These are phyloP conservation scores for Bonia amplexicaulis DNA, from an alignment of 176 grass and related monocot genomes.

Conservation along the genomic window DNA sequence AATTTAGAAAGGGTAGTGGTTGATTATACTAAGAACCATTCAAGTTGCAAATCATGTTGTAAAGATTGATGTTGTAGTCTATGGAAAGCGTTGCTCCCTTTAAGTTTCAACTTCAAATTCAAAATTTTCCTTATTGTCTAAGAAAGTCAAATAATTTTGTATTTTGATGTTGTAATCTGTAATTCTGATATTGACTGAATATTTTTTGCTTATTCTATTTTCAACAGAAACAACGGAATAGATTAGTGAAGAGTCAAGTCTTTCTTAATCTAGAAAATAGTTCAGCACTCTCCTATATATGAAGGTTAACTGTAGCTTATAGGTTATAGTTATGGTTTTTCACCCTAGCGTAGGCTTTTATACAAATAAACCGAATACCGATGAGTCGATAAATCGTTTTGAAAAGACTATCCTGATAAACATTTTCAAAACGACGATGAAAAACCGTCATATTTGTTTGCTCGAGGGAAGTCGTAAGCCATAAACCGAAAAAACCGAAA, in stretches of 20 bases:
- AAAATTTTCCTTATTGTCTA: neutral
- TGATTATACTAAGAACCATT: neutral
- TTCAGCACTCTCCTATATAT: too few relatives aligned
- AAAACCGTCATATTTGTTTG: too few relatives aligned
- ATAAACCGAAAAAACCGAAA: too few relatives aligned
- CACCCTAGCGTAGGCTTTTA: accelerated
- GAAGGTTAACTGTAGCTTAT: too few relatives aligned
- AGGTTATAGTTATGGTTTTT: too few relatives aligned
- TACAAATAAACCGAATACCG: too few relatives aligned
- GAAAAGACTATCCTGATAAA: too few relatives aligned
- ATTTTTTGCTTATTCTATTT: neutral
- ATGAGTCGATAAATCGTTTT: too few relatives aligned
- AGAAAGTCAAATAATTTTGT: neutral
- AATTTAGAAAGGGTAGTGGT: neutral
- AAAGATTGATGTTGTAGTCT: neutral
- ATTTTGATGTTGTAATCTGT: neutral
- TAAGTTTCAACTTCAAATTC: neutral
- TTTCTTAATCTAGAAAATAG: neutral
- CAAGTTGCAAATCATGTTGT: neutral
- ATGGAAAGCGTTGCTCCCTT: too few relatives aligned
- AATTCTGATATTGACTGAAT: neutral
- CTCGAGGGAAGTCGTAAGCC: too few relatives aligned
- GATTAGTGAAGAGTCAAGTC: neutral
- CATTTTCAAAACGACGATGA: too few relatives aligned
- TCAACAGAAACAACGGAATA: neutral